Evolutionary conservation across 495 filamentous ascomycete species (phyloP).

Genomic region (Penicillium samsonianum): DNA sequence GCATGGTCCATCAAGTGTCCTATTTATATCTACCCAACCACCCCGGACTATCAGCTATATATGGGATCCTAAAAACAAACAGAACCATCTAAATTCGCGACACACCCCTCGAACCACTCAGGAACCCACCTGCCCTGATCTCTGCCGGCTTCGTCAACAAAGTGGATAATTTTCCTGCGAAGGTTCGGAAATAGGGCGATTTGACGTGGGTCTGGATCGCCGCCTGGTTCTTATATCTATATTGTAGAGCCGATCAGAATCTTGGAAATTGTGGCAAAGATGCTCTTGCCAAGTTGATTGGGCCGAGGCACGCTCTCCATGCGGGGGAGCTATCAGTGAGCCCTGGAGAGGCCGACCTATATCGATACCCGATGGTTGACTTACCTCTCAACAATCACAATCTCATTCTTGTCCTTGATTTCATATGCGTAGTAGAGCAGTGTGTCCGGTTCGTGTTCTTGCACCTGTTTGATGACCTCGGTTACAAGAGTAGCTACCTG

Average conservation of each 20-base stretch:
- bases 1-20: constrained; percentile 3
- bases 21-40: constrained; percentile 18
- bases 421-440: constrained; percentile 35
- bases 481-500: constrained; percentile 29
- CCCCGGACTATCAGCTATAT: neutral
- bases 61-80: neutral
- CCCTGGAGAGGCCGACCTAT: neutral
- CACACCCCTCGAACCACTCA: constrained; percentile 27
- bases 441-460: constrained; percentile 37
- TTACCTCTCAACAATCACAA: constrained; percentile 39
- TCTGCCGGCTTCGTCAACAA: constrained; percentile 32
- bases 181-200: constrained; percentile 31
- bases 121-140: constrained; percentile 27
- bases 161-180: constrained; percentile 23
- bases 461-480: constrained; percentile 30
- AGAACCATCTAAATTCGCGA: constrained; percentile 23
- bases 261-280: constrained; percentile 1
- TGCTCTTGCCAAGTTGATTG: neutral
- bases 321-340: neutral
- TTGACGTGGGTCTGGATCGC: constrained; percentile 32
- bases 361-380: neutral
- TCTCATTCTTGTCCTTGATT: constrained; percentile 31
- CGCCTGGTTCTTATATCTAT: constrained; percentile 35
- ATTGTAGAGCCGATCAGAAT: neutral
- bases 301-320: constrained; percentile 22